Evolutionary conservation across 2,329 filamentous ascomycete species (phyloP).

Genomic region (Fusarium anguioides): DNA sequence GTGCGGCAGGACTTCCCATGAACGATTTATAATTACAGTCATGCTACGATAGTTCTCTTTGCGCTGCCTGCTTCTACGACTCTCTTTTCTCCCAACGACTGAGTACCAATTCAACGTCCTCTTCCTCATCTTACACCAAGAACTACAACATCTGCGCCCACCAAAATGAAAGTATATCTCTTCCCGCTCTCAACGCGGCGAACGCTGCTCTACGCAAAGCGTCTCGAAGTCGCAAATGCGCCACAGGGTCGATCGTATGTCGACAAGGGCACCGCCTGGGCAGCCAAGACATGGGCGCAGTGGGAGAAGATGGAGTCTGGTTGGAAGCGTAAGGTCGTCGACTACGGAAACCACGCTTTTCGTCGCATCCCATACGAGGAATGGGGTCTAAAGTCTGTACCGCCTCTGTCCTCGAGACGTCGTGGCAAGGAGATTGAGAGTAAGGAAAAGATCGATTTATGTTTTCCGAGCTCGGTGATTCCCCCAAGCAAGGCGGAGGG

Average conservation of each 20-base stretch:
- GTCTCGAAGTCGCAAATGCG: slow-evolving; percentile 67
- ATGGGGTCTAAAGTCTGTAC: slow-evolving; percentile 97
- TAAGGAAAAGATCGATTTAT: slow-evolving; percentile 74
- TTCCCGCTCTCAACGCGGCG: slow-evolving; percentile 92
- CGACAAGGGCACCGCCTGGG: slow-evolving; percentile 77
- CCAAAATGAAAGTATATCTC: slow-evolving; percentile 88
- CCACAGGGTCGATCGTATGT: slow-evolving; percentile 62
- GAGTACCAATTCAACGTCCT: neutral
- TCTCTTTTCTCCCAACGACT: neutral
- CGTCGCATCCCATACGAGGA: slow-evolving; percentile 94
- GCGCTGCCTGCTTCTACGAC: no score
- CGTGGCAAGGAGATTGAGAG: slow-evolving; percentile 71
- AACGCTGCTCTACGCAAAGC: slow-evolving; percentile 92
- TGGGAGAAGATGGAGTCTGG: slow-evolving; percentile 88
- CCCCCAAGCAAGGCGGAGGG: slow-evolving; percentile 69
- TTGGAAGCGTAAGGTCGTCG: slow-evolving; percentile 89
- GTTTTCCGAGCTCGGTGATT: slow-evolving; percentile 80
- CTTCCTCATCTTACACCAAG: slow-evolving; percentile 4
- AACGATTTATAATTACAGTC: slow-evolving; percentile 10
- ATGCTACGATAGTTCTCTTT: slow-evolving; percentile 31
- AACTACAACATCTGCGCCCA: neutral
- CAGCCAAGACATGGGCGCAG: slow-evolving; percentile 79
- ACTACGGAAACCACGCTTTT: slow-evolving; percentile 86
- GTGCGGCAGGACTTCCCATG: slow-evolving; percentile 9
- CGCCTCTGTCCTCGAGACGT: slow-evolving; percentile 77